These are phyloP conservation scores for Clavaria fumosa DNA, from an alignment of 768 basidiomycete genomes.

Conservation along the genomic window DNA sequence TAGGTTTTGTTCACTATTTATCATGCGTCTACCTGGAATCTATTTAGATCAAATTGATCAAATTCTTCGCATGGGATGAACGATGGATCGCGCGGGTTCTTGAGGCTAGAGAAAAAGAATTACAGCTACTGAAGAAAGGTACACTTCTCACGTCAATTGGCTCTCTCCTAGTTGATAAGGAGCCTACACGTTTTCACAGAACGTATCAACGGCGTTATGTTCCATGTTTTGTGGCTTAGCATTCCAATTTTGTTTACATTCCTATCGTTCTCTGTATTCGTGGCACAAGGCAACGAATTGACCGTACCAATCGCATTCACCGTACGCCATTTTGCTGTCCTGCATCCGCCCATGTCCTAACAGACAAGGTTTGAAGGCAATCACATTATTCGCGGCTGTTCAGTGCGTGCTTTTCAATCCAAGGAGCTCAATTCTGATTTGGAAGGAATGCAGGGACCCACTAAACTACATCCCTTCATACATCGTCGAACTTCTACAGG, in stretches of 20 bases:
- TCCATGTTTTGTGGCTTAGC: slow-evolving; percentile 54
- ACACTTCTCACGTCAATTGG: slow-evolving; percentile 1
- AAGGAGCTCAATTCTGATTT: slow-evolving; percentile 1
- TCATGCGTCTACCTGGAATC: background rate
- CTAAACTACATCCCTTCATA: slow-evolving; percentile 69
- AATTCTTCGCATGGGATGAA: slow-evolving; percentile 74
- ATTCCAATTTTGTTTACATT: slow-evolving; percentile 74
- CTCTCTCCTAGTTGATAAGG: background rate
- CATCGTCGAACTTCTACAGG: slow-evolving; percentile 64
- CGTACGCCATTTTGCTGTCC: slow-evolving; percentile 22
- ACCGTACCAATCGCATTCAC: slow-evolving; percentile 78
- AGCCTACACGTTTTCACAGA: slow-evolving; percentile 24
- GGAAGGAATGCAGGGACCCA: slow-evolving; percentile 30
- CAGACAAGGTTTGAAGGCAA: slow-evolving; percentile 28
- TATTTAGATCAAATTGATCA: slow-evolving; percentile 52
- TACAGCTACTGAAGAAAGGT: slow-evolving; percentile 68
- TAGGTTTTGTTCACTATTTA: slow-evolving; percentile 13
- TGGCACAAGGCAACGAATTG: slow-evolving; percentile 57
- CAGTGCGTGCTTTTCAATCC: slow-evolving; percentile 23
- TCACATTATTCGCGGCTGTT: slow-evolving; percentile 78
- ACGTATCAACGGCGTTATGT: slow-evolving; percentile 57
- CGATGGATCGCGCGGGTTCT: slow-evolving; percentile 55
- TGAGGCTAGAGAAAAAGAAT: slow-evolving; percentile 51
- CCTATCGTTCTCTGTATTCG: slow-evolving; percentile 61
- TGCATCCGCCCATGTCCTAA: background rate